A percentile compares a stretch with the other conserved stretches of the same genome.
Evolutionary conservation across 495 filamentous ascomycete genomes (phyloP).

Genomic region (Aspergillus bridgeri): DNA sequence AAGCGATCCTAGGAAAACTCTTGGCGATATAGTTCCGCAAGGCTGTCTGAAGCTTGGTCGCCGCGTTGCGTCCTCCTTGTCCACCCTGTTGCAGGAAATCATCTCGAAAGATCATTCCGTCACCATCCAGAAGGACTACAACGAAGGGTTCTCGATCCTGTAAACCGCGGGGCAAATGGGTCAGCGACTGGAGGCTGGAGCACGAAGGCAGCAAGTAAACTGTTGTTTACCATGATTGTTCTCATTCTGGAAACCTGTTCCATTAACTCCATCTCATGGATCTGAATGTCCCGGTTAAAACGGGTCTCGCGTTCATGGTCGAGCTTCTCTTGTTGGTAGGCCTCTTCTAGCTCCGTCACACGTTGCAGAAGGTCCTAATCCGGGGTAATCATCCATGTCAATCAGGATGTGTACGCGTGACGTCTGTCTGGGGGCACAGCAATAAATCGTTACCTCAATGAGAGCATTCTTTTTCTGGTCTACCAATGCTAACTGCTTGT

Average conservation of each 20-base stretch:
- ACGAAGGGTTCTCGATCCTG: constrained; percentile 76
- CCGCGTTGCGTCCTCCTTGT: constrained; percentile 69
- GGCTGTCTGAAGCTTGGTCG: constrained; percentile 54
- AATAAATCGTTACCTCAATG: constrained; percentile 42
- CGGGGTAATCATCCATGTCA: constrained; percentile 8
- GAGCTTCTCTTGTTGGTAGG: constrained; percentile 46
- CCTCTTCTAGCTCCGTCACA: constrained; percentile 43
- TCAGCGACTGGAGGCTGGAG: not conserved
- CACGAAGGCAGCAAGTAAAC: not conserved
- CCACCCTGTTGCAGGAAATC: constrained; percentile 59
- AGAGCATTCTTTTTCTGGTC: constrained; percentile 53
- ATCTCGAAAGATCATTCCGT: constrained; percentile 74
- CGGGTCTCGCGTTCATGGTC: constrained; percentile 54
- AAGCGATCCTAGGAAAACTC: constrained; percentile 43
- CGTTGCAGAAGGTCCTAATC: constrained; percentile 48
- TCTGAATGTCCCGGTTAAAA: constrained; percentile 52
- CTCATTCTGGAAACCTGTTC: constrained; percentile 48
- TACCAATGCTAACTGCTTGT: constrained; percentile 42
- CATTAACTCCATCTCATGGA: constrained; percentile 52
- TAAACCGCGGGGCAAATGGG: constrained; percentile 14
- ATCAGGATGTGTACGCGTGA: constrained; percentile 1
- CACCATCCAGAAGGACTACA: constrained; percentile 72
- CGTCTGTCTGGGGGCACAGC: not conserved
- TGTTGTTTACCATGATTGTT: constrained; percentile 46
- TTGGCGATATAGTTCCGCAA: constrained; percentile 48